These are phyloP conservation scores for Fusarium austroafricanum DNA, from an alignment of 2,329 filamentous ascomycete genomes.

Conservation along the genomic window DNA sequence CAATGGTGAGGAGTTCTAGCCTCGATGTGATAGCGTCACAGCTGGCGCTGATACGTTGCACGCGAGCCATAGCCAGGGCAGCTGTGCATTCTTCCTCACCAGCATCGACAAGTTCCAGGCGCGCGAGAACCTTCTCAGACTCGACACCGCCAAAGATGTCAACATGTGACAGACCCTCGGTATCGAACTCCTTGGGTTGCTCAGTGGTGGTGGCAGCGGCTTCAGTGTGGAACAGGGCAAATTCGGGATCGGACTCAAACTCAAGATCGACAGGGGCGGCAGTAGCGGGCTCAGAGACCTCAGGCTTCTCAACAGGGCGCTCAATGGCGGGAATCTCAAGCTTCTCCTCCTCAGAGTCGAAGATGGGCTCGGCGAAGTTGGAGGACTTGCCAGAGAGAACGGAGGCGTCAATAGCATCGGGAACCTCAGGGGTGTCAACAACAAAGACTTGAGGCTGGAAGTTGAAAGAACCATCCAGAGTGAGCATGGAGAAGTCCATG, in stretches of 20 bases:
- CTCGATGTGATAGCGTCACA: slow-evolving; percentile 52
- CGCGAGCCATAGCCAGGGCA: slow-evolving; percentile 59
- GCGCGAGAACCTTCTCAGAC: slow-evolving; percentile 71
- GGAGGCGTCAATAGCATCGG: slow-evolving; percentile 68
- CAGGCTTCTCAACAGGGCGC: slow-evolving; percentile 55
- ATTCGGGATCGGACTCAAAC: slow-evolving; percentile 72
- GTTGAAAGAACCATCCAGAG: slow-evolving; percentile 66
- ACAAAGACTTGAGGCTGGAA: slow-evolving; percentile 80
- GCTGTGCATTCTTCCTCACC: slow-evolving; percentile 61
- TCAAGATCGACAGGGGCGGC: slow-evolving; percentile 59
- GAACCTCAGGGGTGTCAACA: slow-evolving; percentile 77
- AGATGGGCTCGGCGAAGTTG: slow-evolving; percentile 62
- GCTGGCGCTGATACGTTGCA: slow-evolving; percentile 61
- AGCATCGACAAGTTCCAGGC: slow-evolving; percentile 73
- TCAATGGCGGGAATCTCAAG: slow-evolving; percentile 67
- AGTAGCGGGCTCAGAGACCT: slow-evolving; percentile 46
- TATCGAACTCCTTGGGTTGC: slow-evolving; percentile 55
- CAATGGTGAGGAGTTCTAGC: slow-evolving; percentile 53
- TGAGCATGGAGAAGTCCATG: slow-evolving; percentile 80
- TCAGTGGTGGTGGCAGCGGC: slow-evolving; percentile 36
- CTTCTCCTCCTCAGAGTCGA: slow-evolving; percentile 64
- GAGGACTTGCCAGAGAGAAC: slow-evolving; percentile 78
- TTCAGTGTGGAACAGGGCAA: slow-evolving; percentile 68
- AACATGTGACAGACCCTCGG: slow-evolving; percentile 54
- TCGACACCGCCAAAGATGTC: slow-evolving; percentile 66